Base-by-base conservation (phyloP, 352 stramenopile genomes). In the Phytopythium vexans region DNA sequence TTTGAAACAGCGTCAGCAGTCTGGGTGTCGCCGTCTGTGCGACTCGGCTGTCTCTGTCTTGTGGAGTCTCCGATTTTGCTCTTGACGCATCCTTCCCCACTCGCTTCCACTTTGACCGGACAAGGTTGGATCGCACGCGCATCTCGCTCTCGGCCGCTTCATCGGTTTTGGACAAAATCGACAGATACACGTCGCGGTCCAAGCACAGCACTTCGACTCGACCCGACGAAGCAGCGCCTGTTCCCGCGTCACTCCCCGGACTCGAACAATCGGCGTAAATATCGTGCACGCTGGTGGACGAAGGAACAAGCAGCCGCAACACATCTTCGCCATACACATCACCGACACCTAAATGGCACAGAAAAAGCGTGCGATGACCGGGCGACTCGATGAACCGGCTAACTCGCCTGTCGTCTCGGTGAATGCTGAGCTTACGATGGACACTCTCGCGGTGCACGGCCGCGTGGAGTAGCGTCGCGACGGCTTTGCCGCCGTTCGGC, bases 1-100 rank as follows among this genome's bases (percentile, higher is more conserved):
- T 88, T 41, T 78, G 71, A 57, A 86, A 85, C 7, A 88, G 59
- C 12, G 86, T 60, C 16, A 86, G 82, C 14, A 88, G 64, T 41
- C 78, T 86, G 10, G 72, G 70, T 4, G 58, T 63, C 36, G 75
- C 80, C 8, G 48, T 68, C 8, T 15, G 15, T 6, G 31, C 44
- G 9, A 45, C 16, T 2, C 15, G 53, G 15, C 38, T 31, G 33
- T 48, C 45, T 43, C 43, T 36, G 3, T 56, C 44, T 52, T 34
- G 6, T 40, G 68, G 46, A 43, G 56, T 15, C n/a, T 31, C 38
- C 21, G 49, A 35, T 21, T 71, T 74, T 6, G 1, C 5, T 2
- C 8, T 4, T 7, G 48, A 10, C 6, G 11, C 48, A 8, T 45
- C 48, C 27, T 72, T 64, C 44, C 82, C 72, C 4, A 66, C 75